A percentile compares a stretch with the other conserved stretches of the same genome.
phyloP scores from a whole-genome alignment of 495 filamentous ascomycete species.

The Extremus antarcticus region DNA sequence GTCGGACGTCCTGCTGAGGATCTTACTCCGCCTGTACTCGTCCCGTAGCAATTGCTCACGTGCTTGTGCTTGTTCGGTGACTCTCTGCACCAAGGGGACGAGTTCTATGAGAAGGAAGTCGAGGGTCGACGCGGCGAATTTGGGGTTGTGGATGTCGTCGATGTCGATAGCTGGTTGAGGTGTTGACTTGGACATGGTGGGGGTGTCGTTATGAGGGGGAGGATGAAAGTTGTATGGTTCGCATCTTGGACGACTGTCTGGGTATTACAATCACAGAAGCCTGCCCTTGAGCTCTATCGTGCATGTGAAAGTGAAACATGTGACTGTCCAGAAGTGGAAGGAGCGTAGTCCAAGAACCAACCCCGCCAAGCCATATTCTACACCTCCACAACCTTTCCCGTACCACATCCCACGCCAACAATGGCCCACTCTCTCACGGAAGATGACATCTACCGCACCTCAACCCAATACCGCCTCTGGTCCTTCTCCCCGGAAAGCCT shows the following conservation, averaged over 20 bases:
- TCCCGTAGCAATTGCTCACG: conserved; percentile 38
- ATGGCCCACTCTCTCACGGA: conserved; percentile 47
- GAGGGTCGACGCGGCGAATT: conserved; percentile 69
- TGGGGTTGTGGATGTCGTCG: conserved; percentile 62
- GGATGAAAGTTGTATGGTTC: background rate
- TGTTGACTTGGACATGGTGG: conserved; percentile 1
- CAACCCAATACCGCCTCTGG: conserved; percentile 84
- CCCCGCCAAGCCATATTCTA: background rate
- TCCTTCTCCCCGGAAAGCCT: conserved; percentile 75
- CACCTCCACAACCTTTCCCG: background rate
- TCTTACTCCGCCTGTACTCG: conserved; percentile 16
- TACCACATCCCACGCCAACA: background rate
- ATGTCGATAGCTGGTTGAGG: conserved; percentile 3
- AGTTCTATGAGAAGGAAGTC: conserved; percentile 94
- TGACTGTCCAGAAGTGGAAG: background rate
- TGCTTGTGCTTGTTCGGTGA: conserved; percentile 35
- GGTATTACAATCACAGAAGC: background rate
- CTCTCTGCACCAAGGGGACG: conserved; percentile 82
- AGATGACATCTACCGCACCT: conserved; percentile 83
- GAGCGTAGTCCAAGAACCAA: no score
- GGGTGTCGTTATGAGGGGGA: background rate
- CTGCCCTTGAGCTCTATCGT: no score
- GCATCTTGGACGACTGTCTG: background rate
- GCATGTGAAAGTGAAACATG: background rate
- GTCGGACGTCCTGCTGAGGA: conserved; percentile 12